A percentile compares a stretch with the other conserved stretches of the same genome.
phyloP scores from a whole-genome alignment of 805 yeast species.

The Dipodascus geniculatus region DNA sequence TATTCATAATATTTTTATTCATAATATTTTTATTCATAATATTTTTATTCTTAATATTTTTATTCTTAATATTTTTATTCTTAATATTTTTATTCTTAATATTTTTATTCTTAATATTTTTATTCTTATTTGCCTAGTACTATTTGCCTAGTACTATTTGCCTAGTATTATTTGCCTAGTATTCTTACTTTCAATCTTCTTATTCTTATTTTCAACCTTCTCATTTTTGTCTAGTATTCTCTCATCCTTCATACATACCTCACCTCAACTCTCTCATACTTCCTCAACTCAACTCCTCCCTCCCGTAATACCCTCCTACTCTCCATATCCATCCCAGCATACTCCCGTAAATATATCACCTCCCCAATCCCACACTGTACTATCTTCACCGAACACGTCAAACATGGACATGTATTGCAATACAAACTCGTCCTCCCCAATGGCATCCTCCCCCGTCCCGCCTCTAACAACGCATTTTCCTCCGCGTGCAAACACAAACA shows the following conservation, averaged over 20 bases:
- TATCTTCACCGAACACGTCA: conserved; percentile 90
- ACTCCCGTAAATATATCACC: conserved; percentile 86
- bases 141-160: too few species aligned
- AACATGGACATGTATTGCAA: conserved; percentile 94
- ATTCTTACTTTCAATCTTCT: too few species aligned
- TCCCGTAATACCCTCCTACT: conserved; percentile 48
- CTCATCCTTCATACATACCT: too few species aligned
- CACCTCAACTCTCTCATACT: not conserved
- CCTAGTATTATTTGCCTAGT: too few species aligned
- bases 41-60: too few species aligned
- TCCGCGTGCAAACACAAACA: conserved; percentile 96
- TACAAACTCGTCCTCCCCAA: conserved; percentile 48
- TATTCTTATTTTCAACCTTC: too few species aligned
- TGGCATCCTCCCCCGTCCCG: conserved; percentile 81
- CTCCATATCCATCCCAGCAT: conserved; percentile 61
- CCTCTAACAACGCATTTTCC: conserved; percentile 88
- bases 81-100: too few species aligned
- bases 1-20: not conserved
- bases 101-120: too few species aligned
- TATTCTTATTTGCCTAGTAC: too few species aligned
- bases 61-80: too few species aligned
- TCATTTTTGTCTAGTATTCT: too few species aligned
- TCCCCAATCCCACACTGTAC: conserved; percentile 86
- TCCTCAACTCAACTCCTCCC: not conserved
- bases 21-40: too few species aligned